phyloP scores from a whole-genome alignment of 176 grass and related monocot genomes.

The Tillandsia fasciculata region DNA sequence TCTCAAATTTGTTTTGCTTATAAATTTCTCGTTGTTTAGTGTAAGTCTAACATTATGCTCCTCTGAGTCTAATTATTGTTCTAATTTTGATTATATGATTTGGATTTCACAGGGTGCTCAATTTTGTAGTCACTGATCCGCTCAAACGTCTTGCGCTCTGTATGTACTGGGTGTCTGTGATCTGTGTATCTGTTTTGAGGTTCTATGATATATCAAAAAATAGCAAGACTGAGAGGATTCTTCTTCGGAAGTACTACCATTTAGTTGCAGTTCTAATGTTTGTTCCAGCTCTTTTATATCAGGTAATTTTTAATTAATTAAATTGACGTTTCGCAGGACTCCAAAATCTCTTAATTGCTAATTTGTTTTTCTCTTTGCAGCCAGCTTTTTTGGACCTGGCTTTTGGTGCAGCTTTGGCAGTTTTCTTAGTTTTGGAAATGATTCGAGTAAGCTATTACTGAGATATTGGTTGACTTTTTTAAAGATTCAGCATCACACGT shows the following conservation, averaged over 20 bases:
- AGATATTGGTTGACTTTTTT: not conserved
- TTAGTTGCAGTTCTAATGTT: conserved; percentile 89
- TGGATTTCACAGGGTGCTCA: conserved; percentile 54
- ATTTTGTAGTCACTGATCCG: conserved; percentile 58
- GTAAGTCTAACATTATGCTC: not conserved
- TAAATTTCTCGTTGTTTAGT: not conserved
- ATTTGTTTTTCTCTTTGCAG: conserved; percentile 36
- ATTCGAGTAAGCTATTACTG: conserved; percentile 50
- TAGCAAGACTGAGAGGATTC: conserved; percentile 79
- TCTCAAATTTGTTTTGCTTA: not conserved
- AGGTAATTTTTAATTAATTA: conserved; percentile 32
- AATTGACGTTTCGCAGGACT: not conserved
- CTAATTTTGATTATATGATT: not conserved
- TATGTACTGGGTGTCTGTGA: conserved; percentile 82
- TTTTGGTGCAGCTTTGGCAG: conserved; percentile 90
- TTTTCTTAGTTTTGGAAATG: conserved; percentile 94
- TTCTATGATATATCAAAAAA: conserved; percentile 83
- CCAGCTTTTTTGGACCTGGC: conserved; percentile 87
- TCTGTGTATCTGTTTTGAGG: conserved; percentile 61
- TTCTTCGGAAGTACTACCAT: conserved; percentile 93
- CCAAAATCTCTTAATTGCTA: not conserved
- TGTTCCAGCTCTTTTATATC: conserved; percentile 80
- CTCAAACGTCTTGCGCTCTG: conserved; percentile 57
- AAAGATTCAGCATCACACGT: not conserved
- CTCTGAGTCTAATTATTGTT: not conserved